Percentiles rank a stretch among this genome's conserved stretches.
These are phyloP conservation scores for Apophysomyces trapeziformis DNA, from an alignment of 371 early-diverging fungal species.

Conservation along the genomic window DNA sequence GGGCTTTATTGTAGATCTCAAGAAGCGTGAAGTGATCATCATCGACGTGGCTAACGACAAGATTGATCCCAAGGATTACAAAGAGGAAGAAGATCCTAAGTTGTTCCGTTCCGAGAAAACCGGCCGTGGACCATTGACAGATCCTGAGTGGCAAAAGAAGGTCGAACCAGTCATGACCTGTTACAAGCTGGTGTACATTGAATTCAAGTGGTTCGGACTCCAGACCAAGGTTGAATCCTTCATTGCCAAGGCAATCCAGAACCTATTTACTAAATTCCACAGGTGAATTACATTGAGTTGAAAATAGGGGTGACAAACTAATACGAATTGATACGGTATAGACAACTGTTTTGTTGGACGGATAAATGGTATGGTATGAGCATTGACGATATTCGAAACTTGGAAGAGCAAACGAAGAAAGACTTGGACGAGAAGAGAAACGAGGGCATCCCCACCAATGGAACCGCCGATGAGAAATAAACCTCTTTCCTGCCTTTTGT, in stretches of 20 bases:
- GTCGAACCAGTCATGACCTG: slow-evolving; percentile 77
- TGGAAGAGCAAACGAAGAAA: slow-evolving; percentile 67
- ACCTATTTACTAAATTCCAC: slow-evolving; percentile 37
- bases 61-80: slow-evolving; percentile 56
- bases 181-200: slow-evolving; percentile 74
- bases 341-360: slow-evolving; percentile 74
- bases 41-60: slow-evolving; percentile 69
- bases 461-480: background rate
- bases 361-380: slow-evolving; percentile 76
- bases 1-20: slow-evolving; percentile 32
- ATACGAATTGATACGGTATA: slow-evolving; percentile 40
- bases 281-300: slow-evolving; percentile 17
- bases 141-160: slow-evolving; percentile 41
- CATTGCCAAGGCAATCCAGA: slow-evolving; percentile 44
- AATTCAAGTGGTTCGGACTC: slow-evolving; percentile 74
- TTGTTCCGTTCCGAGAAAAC: slow-evolving; percentile 65
- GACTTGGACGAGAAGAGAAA: slow-evolving; percentile 53
- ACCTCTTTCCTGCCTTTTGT: background rate
- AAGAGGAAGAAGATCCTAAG: slow-evolving; percentile 67
- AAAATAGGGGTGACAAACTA: slow-evolving; percentile 23
- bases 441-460: slow-evolving; percentile 9
- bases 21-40: slow-evolving; percentile 61
- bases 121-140: slow-evolving; percentile 68
- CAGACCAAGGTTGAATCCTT: slow-evolving; percentile 63
- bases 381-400: slow-evolving; percentile 65